Conservation (phyloP, 306 rosid genomes). For the Corylus heterophylla region DNA sequence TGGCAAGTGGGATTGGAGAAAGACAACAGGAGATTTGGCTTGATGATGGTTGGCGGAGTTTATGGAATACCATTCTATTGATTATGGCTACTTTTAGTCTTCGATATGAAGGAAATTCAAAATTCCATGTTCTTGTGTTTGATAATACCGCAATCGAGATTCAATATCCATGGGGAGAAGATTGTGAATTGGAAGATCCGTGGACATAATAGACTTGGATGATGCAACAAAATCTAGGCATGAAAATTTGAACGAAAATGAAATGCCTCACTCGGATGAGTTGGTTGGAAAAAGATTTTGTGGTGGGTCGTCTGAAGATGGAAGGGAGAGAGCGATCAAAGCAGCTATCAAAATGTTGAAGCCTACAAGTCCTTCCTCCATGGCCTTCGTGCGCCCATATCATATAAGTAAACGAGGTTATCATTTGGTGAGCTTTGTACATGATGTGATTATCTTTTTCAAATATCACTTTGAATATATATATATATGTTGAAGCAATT, state of each 20-base stretch:
- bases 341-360: conserved; percentile 1
- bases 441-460: neutral
- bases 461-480: neutral
- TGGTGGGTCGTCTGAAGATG: too few relatives aligned
- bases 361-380: conserved; percentile 12
- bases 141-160: too few relatives aligned
- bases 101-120: too few relatives aligned
- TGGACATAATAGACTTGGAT: too few relatives aligned
- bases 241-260: too few relatives aligned
- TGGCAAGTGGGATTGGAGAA: conserved; percentile 23
- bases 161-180: neutral
- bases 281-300: too few relatives aligned
- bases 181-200: neutral
- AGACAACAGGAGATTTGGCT: conserved; percentile 7
- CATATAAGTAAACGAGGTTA: neutral
- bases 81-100: too few relatives aligned
- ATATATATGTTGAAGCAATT: too few relatives aligned
- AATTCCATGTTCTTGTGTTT: too few relatives aligned
- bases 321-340: neutral
- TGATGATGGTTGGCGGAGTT: conserved; percentile 17
- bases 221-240: too few relatives aligned
- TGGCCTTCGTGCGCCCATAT: neutral
- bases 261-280: neutral
- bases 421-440: neutral
- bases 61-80: conserved; percentile 5